Evolutionary conservation across 1,284 basidiomycete species (phyloP).

Genomic region (Ustilago sp.): DNA sequence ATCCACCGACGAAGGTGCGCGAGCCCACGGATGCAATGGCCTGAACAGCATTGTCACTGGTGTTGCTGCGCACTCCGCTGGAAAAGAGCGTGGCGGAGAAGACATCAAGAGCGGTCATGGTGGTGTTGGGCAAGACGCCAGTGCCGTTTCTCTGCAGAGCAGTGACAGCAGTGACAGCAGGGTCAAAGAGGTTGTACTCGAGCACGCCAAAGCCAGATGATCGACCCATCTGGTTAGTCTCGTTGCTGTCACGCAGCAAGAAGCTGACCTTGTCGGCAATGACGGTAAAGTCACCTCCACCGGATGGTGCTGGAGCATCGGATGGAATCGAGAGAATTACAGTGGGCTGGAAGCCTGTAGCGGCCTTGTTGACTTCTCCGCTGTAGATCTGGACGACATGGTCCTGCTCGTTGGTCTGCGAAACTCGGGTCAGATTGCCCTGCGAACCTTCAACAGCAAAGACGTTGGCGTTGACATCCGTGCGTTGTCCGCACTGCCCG

Average conservation of each 20-base stretch:
- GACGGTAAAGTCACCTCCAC: constrained; percentile 80
- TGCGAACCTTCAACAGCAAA: constrained; percentile 73
- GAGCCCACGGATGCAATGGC: constrained; percentile 73
- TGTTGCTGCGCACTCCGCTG: constrained; percentile 63
- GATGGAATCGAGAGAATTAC: constrained; percentile 57
- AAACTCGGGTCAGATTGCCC: constrained; percentile 74
- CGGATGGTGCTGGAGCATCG: constrained; percentile 74
- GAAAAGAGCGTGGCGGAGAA: constrained; percentile 75
- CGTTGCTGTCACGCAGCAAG: constrained; percentile 55
- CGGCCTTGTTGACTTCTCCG: constrained; percentile 78
- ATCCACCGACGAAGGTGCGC: constrained; percentile 80
- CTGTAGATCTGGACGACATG: constrained; percentile 78
- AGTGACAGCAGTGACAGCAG: constrained; percentile 27
- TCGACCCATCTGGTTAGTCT: constrained; percentile 47
- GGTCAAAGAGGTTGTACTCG: constrained; percentile 61
- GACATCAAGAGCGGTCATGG: constrained; percentile 79
- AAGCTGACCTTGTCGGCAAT: constrained; percentile 74
- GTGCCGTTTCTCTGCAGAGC: constrained; percentile 46
- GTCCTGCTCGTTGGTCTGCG: constrained; percentile 81
- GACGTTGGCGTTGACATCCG: constrained; percentile 83
- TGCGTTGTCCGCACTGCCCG: constrained; percentile 83
- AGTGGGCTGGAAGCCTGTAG: constrained; percentile 46
- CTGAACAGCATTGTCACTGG: constrained; percentile 68
- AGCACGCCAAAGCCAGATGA: constrained; percentile 55
- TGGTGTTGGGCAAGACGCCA: constrained; percentile 65